These are phyloP conservation scores for Talaromyces albobiverticillius DNA, from an alignment of 2,329 filamentous ascomycete species.

Conservation along the genomic window DNA sequence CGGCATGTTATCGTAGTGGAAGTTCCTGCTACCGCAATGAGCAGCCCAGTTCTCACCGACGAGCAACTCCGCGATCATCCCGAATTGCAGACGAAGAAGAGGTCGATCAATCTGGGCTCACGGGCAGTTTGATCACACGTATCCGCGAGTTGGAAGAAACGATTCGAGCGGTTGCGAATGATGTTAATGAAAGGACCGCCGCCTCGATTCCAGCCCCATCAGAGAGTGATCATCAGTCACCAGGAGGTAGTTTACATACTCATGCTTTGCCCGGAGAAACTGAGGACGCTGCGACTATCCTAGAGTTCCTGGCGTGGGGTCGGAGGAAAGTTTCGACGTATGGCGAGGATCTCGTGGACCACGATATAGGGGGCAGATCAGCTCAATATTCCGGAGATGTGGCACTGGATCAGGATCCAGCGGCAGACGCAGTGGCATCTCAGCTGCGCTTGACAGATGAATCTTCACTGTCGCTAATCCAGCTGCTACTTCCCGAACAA, in stretches of 20 bases:
- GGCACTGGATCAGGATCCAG: conserved; percentile 5
- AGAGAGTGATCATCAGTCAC: conserved; percentile 3
- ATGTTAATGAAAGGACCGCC: neutral
- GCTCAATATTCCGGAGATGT: conserved; percentile 24
- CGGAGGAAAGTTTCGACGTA: conserved; percentile 41
- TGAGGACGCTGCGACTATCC: conserved; percentile 40
- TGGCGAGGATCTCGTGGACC: conserved; percentile 23
- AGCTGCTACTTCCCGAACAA: conserved; percentile 33
- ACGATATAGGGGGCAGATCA: conserved; percentile 10
- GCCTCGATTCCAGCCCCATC: conserved; percentile 7
- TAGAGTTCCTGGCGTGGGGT: conserved; percentile 51
- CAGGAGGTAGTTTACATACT: neutral
- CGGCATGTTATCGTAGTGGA: conserved; percentile 3
- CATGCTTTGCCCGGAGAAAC: conserved; percentile 5
- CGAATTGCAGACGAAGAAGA: neutral
- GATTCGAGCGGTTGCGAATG: conserved; percentile 4
- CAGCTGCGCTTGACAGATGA: conserved; percentile 1
- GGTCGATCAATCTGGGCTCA: neutral
- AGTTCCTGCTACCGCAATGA: conserved; percentile 10
- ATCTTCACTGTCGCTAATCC: conserved; percentile 23
- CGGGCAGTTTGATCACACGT: conserved; percentile 5
- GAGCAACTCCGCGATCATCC: neutral
- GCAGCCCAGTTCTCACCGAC: neutral
- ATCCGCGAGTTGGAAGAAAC: conserved; percentile 9
- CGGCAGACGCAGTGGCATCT: neutral